phyloP scores from a whole-genome alignment of 805 yeast species.

The Priceomyces carsonii region DNA sequence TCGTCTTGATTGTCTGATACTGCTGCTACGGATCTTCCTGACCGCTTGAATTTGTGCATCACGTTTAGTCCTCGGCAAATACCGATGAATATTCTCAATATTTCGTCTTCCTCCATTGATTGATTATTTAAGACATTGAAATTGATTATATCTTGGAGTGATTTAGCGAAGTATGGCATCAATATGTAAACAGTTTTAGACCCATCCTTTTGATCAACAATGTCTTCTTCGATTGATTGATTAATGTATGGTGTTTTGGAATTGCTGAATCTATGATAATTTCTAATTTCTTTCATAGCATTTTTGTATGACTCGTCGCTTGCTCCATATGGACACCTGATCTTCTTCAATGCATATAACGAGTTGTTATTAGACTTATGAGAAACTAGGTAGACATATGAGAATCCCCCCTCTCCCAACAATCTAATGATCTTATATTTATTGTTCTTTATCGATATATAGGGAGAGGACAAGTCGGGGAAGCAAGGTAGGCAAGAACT shows the following conservation, averaged over 20 bases:
- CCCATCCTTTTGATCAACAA: slow-evolving; percentile 76
- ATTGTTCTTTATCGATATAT: slow-evolving; percentile 60
- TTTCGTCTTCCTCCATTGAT: slow-evolving; percentile 60
- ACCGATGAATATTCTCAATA: slow-evolving; percentile 63
- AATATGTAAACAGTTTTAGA: slow-evolving; percentile 75
- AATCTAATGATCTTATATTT: slow-evolving; percentile 63
- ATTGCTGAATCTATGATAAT: slow-evolving; percentile 64
- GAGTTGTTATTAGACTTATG: slow-evolving; percentile 43
- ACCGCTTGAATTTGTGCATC: slow-evolving; percentile 63
- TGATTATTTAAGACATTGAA: slow-evolving; percentile 56
- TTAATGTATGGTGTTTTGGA: slow-evolving; percentile 64
- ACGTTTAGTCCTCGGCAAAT: slow-evolving; percentile 72
- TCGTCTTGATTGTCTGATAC: slow-evolving; percentile 19
- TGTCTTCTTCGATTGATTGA: slow-evolving; percentile 66
- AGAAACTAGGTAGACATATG: slow-evolving; percentile 80
- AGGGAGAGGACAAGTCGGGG: slow-evolving; percentile 49
- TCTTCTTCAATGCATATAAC: slow-evolving; percentile 76
- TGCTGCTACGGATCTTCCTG: slow-evolving; percentile 10
- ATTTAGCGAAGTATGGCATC: slow-evolving; percentile 71
- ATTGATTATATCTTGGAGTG: slow-evolving; percentile 80
- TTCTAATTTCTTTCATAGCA: slow-evolving; percentile 78
- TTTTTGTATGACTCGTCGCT: slow-evolving; percentile 58
- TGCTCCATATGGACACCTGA: slow-evolving; percentile 84
- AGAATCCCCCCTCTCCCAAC: slow-evolving; percentile 90
- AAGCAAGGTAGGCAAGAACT: slow-evolving; percentile 47